Evolutionary conservation across 345 rosid species (phyloP).

Genomic region (Lenwebbia sp.): DNA sequence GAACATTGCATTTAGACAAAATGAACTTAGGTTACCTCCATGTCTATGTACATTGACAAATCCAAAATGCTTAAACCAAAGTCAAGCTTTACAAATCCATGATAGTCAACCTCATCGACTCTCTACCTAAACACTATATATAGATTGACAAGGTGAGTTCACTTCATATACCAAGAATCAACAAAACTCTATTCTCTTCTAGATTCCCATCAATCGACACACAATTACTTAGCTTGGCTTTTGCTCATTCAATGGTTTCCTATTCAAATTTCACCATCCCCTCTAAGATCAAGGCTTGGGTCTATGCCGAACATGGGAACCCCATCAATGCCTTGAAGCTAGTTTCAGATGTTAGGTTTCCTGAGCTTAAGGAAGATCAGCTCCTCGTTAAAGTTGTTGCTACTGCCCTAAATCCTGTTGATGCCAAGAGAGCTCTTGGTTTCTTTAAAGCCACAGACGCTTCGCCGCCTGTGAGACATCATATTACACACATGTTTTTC

Average conservation of each 20-base stretch:
- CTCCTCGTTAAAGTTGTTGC: conserved; percentile 74
- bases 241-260: background rate
- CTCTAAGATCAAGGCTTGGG: conserved; percentile 67
- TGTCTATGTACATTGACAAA: background rate
- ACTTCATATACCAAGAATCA: background rate
- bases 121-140: background rate
- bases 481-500: background rate
- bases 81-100: no score
- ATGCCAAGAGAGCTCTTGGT: conserved; percentile 63
- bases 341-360: conserved; percentile 48
- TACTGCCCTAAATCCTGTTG: conserved; percentile 86
- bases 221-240: background rate
- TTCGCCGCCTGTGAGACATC: conserved; percentile 47
- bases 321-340: conserved; percentile 49
- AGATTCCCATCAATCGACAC: background rate
- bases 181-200: background rate
- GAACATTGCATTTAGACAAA: background rate
- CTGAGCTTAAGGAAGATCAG: conserved; percentile 62
- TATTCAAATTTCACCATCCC: conserved; percentile 15
- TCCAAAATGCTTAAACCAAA: background rate
- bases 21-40: background rate
- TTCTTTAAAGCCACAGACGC: conserved; percentile 71
- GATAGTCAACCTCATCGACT: no score
- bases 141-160: background rate
- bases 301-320: conserved; percentile 57